phyloP scores from a whole-genome alignment of 331 rosid species.

The Malus hybrid region DNA sequence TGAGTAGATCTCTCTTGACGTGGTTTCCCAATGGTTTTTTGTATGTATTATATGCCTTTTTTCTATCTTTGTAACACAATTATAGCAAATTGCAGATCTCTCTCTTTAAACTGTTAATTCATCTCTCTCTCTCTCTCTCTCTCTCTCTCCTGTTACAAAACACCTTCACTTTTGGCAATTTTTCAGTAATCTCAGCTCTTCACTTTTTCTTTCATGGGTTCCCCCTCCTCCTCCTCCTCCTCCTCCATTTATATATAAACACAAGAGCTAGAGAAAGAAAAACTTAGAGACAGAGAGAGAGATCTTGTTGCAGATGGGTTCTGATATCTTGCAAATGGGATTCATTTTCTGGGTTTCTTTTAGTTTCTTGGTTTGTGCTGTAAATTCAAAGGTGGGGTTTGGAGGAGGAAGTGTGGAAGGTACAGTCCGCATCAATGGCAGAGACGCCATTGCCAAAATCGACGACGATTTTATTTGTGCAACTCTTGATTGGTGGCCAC shows the following conservation, averaged over 20 bases:
- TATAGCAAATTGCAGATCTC: not conserved
- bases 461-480: conserved; percentile 88
- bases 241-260: not conserved
- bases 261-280: not conserved
- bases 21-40: no score
- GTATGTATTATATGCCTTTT: not conserved
- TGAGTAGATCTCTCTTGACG: not conserved
- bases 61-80: not conserved
- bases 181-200: not conserved
- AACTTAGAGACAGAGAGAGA: not conserved
- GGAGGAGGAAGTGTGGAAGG: conserved; percentile 36
- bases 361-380: conserved; percentile 17
- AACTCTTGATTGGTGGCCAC: conserved; percentile 99
- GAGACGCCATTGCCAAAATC: conserved; percentile 45
- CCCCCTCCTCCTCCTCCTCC: not conserved
- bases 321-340: conserved; percentile 35
- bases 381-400: conserved; percentile 13
- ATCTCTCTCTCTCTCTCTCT: no score
- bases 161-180: not conserved
- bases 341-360: conserved; percentile 31
- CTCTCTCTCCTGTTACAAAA: not conserved
- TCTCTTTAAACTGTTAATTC: not conserved
- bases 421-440: conserved; percentile 45
- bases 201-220: conserved; percentile 8
- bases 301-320: conserved; percentile 56